Evolutionary conservation across 2,329 filamentous ascomycete genomes (phyloP), one percentile per base, ranked within the genome.

Genomic region (Penicillium sp.): DNA sequence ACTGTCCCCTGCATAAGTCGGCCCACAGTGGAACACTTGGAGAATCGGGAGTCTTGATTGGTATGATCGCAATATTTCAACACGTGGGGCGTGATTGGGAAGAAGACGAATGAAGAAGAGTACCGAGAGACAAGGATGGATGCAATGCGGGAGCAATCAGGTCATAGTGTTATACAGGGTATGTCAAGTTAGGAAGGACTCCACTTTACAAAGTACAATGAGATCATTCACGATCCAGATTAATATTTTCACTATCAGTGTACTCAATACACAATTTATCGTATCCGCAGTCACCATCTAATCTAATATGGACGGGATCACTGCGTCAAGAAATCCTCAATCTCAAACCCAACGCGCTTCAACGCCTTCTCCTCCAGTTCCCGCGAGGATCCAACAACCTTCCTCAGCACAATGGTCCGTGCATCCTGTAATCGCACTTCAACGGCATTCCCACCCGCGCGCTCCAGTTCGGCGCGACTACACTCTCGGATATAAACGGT

Each of bases 281-380:
- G n/a, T 40, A 40, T 40, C 4, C 18, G 11, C 37, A 40, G 1
- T 22, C 9, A 12, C 37, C 37, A 40, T 40, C 18, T 22, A 22
- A 40, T 46, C 25, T 18, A 46, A 50, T 27, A 43, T 37, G 6
- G 15, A 50, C n/a, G 18, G 12, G 3, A 42, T 54, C 45, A 78
- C 61, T 73, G 70, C 23, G 75, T 73, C 61, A 79, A 66, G 57
- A 73, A 95, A 74, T 97, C 92, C 52, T 89, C 84, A 60, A 97
- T 86, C 77, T 97, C 92, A 74, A 97, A 97, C 1, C 86, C 88
- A 48, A 96, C 77, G 58, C 92, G 80, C 56, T 91, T 81, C 70
- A 92, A 80, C 11, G 85, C 86, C 66, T 84, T 87, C 71, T 90
- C 87, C 57, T 87, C 86, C 60, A 90, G 70, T 25, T 75, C 73